Evolutionary conservation across 169 alveolate genomes (phyloP).

Genomic region (Besnoitia besnoiti): DNA sequence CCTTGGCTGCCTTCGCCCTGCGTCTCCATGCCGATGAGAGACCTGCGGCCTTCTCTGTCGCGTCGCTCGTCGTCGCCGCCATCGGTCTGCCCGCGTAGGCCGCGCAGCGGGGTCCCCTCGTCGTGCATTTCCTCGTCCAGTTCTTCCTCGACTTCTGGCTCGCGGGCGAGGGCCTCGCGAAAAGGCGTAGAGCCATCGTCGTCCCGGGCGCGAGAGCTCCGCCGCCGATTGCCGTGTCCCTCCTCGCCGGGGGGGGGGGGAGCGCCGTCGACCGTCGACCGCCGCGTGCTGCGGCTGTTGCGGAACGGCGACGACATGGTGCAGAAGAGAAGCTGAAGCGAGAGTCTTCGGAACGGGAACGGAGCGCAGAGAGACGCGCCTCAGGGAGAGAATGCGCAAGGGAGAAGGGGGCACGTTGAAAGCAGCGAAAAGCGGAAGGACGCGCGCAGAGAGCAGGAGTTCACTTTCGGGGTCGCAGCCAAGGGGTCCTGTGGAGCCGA

Average conservation of each 20-base stretch:
- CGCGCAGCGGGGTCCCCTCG: background rate
- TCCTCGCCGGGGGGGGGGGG: background rate
- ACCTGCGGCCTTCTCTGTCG: background rate
- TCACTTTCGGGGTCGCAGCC: no score
- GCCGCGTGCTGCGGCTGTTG: background rate
- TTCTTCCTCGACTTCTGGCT: background rate
- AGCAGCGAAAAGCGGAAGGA: no score
- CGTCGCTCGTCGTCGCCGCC: background rate
- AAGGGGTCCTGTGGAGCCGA: no score
- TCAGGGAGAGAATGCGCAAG: background rate
- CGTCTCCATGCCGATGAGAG: background rate
- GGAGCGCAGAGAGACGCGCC: background rate
- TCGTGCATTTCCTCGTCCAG: background rate
- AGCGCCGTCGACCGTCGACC: background rate
- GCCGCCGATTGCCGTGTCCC: no score
- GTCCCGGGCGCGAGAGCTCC: no score
- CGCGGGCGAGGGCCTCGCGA: background rate
- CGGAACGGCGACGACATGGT: conserved; percentile 5
- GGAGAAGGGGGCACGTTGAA: no score
- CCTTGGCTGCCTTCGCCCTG: background rate
- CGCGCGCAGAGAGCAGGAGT: no score
- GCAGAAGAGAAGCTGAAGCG: background rate
- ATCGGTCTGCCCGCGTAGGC: background rate
- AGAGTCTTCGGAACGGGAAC: background rate
- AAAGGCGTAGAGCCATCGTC: no score